phyloP scores from a whole-genome alignment of 2,329 filamentous ascomycete species.

The Talaromyces sp. region DNA sequence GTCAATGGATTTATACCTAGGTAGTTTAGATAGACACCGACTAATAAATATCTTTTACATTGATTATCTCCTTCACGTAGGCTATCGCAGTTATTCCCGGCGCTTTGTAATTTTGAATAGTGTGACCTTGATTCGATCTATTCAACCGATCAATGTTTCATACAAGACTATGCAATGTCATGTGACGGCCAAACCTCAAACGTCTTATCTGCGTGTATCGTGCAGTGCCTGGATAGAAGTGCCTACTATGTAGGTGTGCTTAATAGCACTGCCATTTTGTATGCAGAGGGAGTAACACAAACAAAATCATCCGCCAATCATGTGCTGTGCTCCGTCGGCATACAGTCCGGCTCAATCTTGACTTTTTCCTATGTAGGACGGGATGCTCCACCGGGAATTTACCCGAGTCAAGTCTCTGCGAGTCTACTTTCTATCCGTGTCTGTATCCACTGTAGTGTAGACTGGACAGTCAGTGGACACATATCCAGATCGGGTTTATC shows the following conservation, averaged over 20 bases:
- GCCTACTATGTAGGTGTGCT: background rate
- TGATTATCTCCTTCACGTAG: too few species aligned
- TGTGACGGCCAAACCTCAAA: background rate
- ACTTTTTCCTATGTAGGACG: background rate
- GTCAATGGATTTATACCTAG: background rate
- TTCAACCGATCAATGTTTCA: background rate
- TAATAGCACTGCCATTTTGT: background rate
- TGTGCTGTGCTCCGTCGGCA: background rate
- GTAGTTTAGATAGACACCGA: conserved; percentile 1
- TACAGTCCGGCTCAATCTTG: background rate
- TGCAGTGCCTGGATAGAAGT: background rate
- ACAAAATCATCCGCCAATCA: background rate
- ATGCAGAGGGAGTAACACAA: background rate
- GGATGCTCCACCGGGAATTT: background rate
- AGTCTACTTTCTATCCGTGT: background rate
- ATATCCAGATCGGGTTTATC: background rate
- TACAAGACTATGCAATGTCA: background rate
- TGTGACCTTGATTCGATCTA: background rate
- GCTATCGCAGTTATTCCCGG: background rate
- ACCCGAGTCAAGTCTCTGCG: background rate
- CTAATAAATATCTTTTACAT: background rate
- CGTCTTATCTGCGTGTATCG: background rate
- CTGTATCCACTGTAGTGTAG: background rate
- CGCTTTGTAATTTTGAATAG: background rate
- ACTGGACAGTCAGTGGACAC: background rate